Evolutionary conservation across 495 filamentous ascomycete species (phyloP).

Genomic region (Penicillium longicatenatum): DNA sequence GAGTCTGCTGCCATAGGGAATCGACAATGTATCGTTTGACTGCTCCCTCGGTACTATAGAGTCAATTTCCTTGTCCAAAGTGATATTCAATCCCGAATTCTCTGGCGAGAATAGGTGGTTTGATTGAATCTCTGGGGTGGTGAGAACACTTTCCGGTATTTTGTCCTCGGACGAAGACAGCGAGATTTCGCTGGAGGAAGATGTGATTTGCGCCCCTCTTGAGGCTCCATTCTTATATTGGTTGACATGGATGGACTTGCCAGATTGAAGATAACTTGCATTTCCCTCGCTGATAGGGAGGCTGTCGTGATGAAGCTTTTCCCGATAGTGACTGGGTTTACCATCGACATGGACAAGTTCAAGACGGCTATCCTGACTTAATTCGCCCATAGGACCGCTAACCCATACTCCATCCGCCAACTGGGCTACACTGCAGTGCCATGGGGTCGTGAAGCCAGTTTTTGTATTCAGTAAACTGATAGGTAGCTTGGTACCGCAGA

Average conservation of each 20-base stretch:
- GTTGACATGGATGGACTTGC: constrained; percentile 8
- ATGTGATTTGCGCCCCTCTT: neutral
- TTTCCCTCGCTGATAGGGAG: neutral
- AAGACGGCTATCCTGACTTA: constrained; percentile 6
- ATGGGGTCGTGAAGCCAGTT: constrained; percentile 13
- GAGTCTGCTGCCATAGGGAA: constrained; percentile 9
- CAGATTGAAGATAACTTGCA: constrained; percentile 10
- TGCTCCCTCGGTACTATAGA: neutral
- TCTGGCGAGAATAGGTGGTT: no score
- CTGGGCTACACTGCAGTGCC: constrained; percentile 11
- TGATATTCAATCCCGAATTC: no score
- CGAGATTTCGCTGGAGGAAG: constrained; percentile 7
- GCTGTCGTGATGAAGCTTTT: neutral
- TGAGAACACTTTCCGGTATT: neutral
- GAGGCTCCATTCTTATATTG: constrained; percentile 7
- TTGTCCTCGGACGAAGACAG: neutral
- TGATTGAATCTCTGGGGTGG: neutral
- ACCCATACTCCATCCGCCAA: constrained; percentile 8
- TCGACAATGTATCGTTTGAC: neutral
- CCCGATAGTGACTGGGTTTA: constrained; percentile 5
- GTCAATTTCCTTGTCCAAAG: no score
- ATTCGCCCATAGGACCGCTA: constrained; percentile 13
- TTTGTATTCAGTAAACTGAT: constrained; percentile 12
- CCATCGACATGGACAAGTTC: constrained; percentile 12
- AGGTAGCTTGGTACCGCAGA: constrained; percentile 10